Evolutionary conservation across 2,329 filamentous ascomycete genomes (phyloP).

Genomic region (Alternaria gansuensis): DNA sequence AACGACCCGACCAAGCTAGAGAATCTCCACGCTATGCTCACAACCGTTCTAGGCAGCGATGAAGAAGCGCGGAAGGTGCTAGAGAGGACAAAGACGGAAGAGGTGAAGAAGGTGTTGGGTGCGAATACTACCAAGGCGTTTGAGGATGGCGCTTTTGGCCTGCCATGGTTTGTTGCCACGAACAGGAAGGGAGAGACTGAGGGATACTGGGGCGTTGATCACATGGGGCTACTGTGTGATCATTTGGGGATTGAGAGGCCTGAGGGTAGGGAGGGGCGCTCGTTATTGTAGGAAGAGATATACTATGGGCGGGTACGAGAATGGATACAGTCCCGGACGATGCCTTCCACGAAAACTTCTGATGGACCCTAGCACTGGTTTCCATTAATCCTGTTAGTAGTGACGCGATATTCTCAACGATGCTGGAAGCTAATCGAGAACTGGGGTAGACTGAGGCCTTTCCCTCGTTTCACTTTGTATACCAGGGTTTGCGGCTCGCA

Average conservation of each 20-base stretch:
- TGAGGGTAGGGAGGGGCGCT: conserved; percentile 48
- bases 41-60: conserved; percentile 57
- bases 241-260: conserved; percentile 62
- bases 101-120: conserved; percentile 59
- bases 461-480: not conserved
- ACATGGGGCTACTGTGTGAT: conserved; percentile 64
- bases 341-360: not conserved
- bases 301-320: not conserved
- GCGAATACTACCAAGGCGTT: conserved; percentile 63
- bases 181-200: conserved; percentile 64
- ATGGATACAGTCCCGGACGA: not conserved
- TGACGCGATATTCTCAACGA: not conserved
- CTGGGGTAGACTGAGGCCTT: not conserved
- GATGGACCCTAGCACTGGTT: not conserved
- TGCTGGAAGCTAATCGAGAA: not conserved
- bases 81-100: conserved; percentile 50
- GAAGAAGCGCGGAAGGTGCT: conserved; percentile 55
- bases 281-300: conserved; percentile 47
- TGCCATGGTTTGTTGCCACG: conserved; percentile 68
- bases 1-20: conserved; percentile 58
- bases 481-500: not conserved
- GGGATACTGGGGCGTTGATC: conserved; percentile 68
- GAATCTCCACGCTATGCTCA: conserved; percentile 57
- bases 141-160: conserved; percentile 65
- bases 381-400: not conserved